Percentiles rank a stretch among this genome's conserved stretches.
Evolutionary conservation across 1,139 yeast species (phyloP).

Genomic region (Yamadazyma triangularis): DNA sequence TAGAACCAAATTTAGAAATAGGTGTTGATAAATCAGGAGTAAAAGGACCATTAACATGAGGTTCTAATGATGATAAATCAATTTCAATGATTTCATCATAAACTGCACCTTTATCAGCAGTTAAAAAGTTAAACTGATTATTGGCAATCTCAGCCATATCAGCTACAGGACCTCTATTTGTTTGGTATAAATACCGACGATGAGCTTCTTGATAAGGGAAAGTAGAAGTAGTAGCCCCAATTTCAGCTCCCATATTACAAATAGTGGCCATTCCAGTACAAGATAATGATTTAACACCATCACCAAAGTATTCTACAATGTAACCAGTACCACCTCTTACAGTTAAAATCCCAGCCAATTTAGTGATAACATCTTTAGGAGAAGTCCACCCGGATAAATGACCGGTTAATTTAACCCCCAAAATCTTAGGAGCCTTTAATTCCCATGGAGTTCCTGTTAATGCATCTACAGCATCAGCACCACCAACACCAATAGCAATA

Average conservation of each 20-base stretch:
- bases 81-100: conserved; percentile 84
- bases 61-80: conserved; percentile 71
- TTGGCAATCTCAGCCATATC: conserved; percentile 70
- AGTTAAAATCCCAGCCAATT: conserved; percentile 83
- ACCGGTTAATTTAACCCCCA: conserved; percentile 92
- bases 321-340: conserved; percentile 98
- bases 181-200: conserved; percentile 72
- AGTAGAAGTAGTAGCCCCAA: conserved; percentile 95
- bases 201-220: conserved; percentile 95
- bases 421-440: conserved; percentile 87
- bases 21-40: conserved; percentile 94
- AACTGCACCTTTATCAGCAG: conserved; percentile 77
- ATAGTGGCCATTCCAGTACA: conserved; percentile 99
- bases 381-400: conserved; percentile 86
- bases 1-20: conserved; percentile 62
- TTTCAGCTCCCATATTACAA: conserved; percentile 99
- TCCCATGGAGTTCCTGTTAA: conserved; percentile 99
- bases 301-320: conserved; percentile 94
- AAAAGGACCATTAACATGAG: conserved; percentile 91
- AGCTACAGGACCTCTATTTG: conserved; percentile 79
- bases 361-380: conserved; percentile 92
- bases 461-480: conserved; percentile 98
- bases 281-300: conserved; percentile 78
- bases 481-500: conserved; percentile 97
- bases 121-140: conserved; percentile 54